Evolutionary conservation across 2,329 filamentous ascomycete species (phyloP).

Genomic region (Fusarium sp.): DNA sequence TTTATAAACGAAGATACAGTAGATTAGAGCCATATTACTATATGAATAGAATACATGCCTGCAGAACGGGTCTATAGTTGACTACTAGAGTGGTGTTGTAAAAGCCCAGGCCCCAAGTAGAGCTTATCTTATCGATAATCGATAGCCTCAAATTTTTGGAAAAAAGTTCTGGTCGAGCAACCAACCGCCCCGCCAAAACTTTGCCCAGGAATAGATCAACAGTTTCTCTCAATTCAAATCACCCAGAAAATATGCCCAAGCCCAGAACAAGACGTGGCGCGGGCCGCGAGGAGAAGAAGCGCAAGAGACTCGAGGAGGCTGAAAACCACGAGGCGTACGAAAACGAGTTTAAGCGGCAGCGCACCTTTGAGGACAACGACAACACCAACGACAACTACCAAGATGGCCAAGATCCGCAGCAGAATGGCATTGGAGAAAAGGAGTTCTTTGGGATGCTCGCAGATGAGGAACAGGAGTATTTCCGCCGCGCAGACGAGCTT

Average conservation of each 20-base stretch:
- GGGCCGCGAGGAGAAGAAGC: conserved; percentile 55
- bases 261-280: conserved; percentile 56
- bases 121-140: conserved; percentile 37
- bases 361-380: conserved; percentile 35
- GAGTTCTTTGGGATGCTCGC: conserved; percentile 95
- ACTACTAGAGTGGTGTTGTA: too few relatives aligned
- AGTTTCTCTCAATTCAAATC: conserved; percentile 21
- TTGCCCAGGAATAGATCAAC: conserved; percentile 5
- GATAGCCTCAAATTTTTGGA: conserved; percentile 22
- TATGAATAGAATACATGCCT: not conserved
- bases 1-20: conserved; percentile 1
- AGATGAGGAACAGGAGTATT: conserved; percentile 95
- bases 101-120: too few relatives aligned
- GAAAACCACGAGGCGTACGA: conserved; percentile 36
- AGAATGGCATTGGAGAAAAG: conserved; percentile 60
- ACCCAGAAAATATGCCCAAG: conserved; percentile 53
- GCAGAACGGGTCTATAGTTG: too few relatives aligned
- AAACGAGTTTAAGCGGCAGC: conserved; percentile 43
- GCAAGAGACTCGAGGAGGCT: conserved; percentile 51
- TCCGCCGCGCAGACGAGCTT: conserved; percentile 87
- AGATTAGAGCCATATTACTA: not conserved
- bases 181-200: conserved; percentile 32
- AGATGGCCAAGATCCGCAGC: conserved; percentile 40
- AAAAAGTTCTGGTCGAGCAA: conserved; percentile 29
- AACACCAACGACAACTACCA: conserved; percentile 38